Base-by-base conservation (phyloP, 176 grass and related monocot genomes). In the Rhipidocladum racemiflorum region DNA sequence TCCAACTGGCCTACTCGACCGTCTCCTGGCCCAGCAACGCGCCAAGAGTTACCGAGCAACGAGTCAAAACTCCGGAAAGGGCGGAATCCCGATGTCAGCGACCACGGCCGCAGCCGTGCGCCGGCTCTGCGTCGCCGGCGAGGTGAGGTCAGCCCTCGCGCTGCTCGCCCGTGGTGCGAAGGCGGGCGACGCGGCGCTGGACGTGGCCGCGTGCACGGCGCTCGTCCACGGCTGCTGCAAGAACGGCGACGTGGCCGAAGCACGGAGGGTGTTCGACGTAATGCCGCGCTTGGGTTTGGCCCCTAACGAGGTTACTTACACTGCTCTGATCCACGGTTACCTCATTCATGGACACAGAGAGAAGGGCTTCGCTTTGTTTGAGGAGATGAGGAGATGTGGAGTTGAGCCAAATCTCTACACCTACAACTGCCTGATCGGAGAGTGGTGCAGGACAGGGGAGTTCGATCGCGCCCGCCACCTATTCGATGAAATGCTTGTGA, bases 271-370 rank as follows among this genome's bases (percentile, higher is more conserved):
- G 79, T 93, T 96, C 84, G 86, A 89, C 57, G 42, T 71, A 24
- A 96, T 93, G 76, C 80, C 74, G 36, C 74, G 70, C 51, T 3
- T 84, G 32, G 88, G 80, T 4, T 40, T 92, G 80, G 5, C 51
- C 23, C 88, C 90, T 0, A 92, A 92, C 42, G 90, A 91, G 77
- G 71, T 96, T 70, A 91, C 90, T 3, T 91, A 91, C 88, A 92
- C 90, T 12, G 86, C 87, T 6, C 61, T 93, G 68, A 91, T 96
- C 46, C 87, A 88, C 48, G 93, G 90, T 0, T 91, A 80, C 80
- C 89, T 96, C 67, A 70, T 74, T 8, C 44, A 78, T 34, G 90
- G 88, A 0, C 70, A 46, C 20, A 74, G 71, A 29, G 57, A 53
- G 7, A 45, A 45, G 34, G 93, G 85, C 7, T 42, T 96, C 12